These are phyloP conservation scores for Colletotrichum godetiae DNA, from an alignment of 2,329 filamentous ascomycete species.

Conservation along the genomic window DNA sequence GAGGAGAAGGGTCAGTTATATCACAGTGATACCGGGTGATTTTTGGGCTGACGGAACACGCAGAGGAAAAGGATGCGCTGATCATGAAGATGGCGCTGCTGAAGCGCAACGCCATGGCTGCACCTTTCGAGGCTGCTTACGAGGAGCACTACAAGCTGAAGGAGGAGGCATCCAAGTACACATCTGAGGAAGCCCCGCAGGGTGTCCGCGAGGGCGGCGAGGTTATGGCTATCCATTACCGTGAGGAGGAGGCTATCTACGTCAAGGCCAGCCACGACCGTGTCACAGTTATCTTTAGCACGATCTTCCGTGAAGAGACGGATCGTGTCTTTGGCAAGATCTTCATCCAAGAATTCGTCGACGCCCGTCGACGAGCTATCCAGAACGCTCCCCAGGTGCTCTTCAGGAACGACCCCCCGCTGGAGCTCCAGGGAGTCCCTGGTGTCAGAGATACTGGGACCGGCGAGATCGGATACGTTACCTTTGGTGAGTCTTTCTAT, in stretches of 20 bases:
- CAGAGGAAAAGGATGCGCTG: conserved; percentile 87
- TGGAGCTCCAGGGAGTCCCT: conserved; percentile 88
- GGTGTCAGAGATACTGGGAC: conserved; percentile 82
- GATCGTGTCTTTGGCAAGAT: conserved; percentile 98
- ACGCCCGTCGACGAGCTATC: conserved; percentile 92
- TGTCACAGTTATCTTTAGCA: conserved; percentile 99
- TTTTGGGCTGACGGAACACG: conserved; percentile 19
- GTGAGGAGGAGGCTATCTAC: conserved; percentile 98
- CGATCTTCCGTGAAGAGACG: conserved; percentile 96
- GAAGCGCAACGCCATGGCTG: conserved; percentile 99
- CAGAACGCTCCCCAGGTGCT: conserved; percentile 98
- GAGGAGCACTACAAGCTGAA: conserved; percentile 88
- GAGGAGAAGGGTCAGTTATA: conserved; percentile 74
- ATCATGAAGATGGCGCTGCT: conserved; percentile 88
- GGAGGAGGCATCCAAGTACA: conserved; percentile 92
- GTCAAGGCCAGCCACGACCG: conserved; percentile 97
- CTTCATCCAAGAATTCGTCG: conserved; percentile 98
- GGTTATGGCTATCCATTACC: conserved; percentile 97
- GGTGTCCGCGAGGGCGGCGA: conserved; percentile 89
- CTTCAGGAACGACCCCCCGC: conserved; percentile 92
- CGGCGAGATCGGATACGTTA: conserved; percentile 95
- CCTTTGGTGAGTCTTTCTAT: conserved; percentile 78
- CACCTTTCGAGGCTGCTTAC: conserved; percentile 97
- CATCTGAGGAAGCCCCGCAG: conserved; percentile 92
- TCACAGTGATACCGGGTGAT: neutral